A percentile compares a stretch with the other conserved stretches of the same genome.
phyloP scores from a whole-genome alignment of 352 stramenopile genomes.

The Phytophthora ohioensis region DNA sequence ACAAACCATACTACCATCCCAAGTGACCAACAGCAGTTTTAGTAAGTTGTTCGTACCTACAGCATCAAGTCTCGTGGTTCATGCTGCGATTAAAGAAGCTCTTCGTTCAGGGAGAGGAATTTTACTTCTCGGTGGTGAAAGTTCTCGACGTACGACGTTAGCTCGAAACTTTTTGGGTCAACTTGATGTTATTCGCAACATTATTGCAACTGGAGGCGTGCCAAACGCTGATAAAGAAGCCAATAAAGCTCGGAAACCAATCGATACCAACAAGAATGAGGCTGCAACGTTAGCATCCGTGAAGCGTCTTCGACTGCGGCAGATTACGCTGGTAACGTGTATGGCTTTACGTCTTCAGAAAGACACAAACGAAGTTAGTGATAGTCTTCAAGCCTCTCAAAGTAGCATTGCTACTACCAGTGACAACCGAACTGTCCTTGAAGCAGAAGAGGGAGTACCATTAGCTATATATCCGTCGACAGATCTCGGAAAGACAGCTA shows the following conservation, averaged over 20 bases:
- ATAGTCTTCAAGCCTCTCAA: conserved; percentile 1
- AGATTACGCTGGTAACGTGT: conserved; percentile 50
- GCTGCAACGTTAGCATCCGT: conserved; percentile 43
- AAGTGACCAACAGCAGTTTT: conserved; percentile 5
- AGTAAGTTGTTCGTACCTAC: conserved; percentile 55
- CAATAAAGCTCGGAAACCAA: conserved; percentile 10
- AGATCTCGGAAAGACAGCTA: conserved; percentile 5
- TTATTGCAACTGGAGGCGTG: conserved; percentile 19
- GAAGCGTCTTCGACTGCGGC: conserved; percentile 55
- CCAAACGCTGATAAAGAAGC: background rate
- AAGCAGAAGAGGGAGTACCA: conserved; percentile 22
- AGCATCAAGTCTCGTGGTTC: conserved; percentile 46
- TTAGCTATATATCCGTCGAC: conserved; percentile 27
- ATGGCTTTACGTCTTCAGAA: conserved; percentile 46
- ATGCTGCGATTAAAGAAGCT: conserved; percentile 50
- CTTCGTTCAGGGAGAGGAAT: conserved; percentile 47
- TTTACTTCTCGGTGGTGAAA: conserved; percentile 45
- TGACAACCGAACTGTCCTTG: conserved; percentile 9
- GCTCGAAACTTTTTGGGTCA: conserved; percentile 50
- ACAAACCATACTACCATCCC: background rate
- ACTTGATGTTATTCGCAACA: conserved; percentile 28
- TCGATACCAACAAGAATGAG: conserved; percentile 5
- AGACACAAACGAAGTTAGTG: background rate
- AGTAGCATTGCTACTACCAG: background rate
- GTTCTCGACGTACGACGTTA: conserved; percentile 44